phyloP scores from a whole-genome alignment of 306 rosid genomes.

The Medicago lupulina region DNA sequence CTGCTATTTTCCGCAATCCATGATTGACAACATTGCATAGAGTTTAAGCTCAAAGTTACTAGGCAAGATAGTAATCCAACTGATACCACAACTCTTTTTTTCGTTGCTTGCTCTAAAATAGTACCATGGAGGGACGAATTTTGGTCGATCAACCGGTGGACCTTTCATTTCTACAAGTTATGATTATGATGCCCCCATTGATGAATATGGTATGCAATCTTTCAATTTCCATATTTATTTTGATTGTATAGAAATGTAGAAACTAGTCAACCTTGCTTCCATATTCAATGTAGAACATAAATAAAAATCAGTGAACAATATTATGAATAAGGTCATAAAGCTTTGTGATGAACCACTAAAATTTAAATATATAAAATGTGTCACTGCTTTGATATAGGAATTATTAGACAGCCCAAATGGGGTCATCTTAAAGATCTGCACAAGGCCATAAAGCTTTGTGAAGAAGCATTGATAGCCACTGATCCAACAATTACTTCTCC shows the following conservation, averaged over 20 bases:
- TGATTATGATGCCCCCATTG: conserved; percentile 95
- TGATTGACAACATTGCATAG: background rate
- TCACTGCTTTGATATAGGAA: conserved; percentile 60
- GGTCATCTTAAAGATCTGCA: conserved; percentile 94
- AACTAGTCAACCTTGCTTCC: background rate
- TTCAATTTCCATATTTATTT: conserved; percentile 24
- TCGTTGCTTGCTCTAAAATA: conserved; percentile 49
- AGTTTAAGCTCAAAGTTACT: conserved; percentile 20
- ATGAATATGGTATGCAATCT: conserved; percentile 82
- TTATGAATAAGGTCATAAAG: too few relatives aligned
- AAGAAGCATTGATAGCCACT: conserved; percentile 77
- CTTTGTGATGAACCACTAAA: too few relatives aligned
- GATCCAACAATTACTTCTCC: conserved; percentile 74
- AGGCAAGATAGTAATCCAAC: background rate
- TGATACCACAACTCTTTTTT: conserved; percentile 40
- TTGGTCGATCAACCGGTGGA: conserved; percentile 80
- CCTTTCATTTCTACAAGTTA: conserved; percentile 88
- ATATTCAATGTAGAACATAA: too few relatives aligned
- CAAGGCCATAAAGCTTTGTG: conserved; percentile 83
- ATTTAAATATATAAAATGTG: background rate
- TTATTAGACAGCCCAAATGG: conserved; percentile 92
- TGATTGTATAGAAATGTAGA: conserved; percentile 10
- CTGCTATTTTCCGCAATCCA: background rate
- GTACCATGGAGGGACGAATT: conserved; percentile 99
- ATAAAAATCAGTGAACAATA: too few relatives aligned